Conservation (phyloP, 169 alveolate genomes). For the Sarcocystis neurona region DNA sequence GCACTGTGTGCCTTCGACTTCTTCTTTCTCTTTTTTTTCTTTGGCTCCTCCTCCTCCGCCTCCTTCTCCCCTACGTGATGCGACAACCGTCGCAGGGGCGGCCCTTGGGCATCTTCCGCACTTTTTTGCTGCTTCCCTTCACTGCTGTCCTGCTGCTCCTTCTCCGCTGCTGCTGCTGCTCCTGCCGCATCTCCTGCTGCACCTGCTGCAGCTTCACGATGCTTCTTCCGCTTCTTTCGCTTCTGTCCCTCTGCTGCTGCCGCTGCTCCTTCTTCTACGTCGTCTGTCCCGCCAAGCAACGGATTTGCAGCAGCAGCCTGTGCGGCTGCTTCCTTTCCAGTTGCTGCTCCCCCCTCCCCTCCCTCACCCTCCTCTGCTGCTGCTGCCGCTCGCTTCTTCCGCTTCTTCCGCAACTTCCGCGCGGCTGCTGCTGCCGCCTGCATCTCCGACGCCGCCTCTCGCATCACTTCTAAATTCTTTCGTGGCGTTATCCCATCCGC, state of each 20-base stretch:
- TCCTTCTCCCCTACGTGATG: not conserved
- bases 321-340: too few relatives aligned
- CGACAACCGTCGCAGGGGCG: not conserved
- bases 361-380: conserved; percentile 31
- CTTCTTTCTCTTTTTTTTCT: conserved; percentile 35
- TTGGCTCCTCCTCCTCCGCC: conserved; percentile 19
- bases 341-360: too few relatives aligned
- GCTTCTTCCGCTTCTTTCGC: too few relatives aligned
- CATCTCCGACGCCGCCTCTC: conserved; percentile 69
- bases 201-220: too few relatives aligned
- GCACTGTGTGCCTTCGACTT: not conserved
- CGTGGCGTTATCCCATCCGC: conserved; percentile 78
- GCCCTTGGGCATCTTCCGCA: not conserved
- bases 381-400: conserved; percentile 26
- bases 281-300: too few relatives aligned
- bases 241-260: too few relatives aligned
- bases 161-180: conserved; percentile 20
- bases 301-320: too few relatives aligned
- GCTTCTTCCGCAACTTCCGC: conserved; percentile 26
- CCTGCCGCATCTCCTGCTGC: not conserved
- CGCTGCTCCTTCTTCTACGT: too few relatives aligned
- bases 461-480: conserved; percentile 84
- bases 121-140: not conserved
- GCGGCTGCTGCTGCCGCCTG: conserved; percentile 34
- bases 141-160: not conserved